Evolutionary conservation across 2,329 filamentous ascomycete genomes (phyloP).

Genomic region (Paecilomyces niveus): DNA sequence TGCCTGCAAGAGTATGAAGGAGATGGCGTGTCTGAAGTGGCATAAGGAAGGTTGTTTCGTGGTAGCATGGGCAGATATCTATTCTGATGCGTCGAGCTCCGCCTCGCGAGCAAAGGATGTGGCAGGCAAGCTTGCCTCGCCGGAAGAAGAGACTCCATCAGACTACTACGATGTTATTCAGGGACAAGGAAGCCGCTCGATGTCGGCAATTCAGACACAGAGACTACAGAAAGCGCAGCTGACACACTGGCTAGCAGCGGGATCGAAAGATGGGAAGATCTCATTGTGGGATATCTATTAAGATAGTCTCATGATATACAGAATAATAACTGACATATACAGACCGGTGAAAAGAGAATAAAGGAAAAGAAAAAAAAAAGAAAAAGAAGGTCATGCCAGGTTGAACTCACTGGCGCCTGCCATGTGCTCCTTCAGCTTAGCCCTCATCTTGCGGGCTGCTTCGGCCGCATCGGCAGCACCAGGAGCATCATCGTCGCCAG

Average conservation of each 20-base stretch:
- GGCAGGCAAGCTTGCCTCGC: not conserved
- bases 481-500: constrained; percentile 18
- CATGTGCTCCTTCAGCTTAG: constrained; percentile 46
- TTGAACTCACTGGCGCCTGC: constrained; percentile 52
- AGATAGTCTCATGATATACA: constrained; percentile 7
- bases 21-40: constrained; percentile 91
- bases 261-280: constrained; percentile 90
- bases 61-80: constrained; percentile 58
- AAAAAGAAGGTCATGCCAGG: constrained; percentile 42
- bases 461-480: constrained; percentile 33
- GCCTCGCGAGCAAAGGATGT: constrained; percentile 3
- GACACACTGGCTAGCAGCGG: constrained; percentile 83
- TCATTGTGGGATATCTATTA: constrained; percentile 93
- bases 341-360: constrained; percentile 14
- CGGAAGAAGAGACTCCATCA: not conserved
- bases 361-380: constrained; percentile 2
- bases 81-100: constrained; percentile 16
- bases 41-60: constrained; percentile 83
- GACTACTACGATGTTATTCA: not conserved
- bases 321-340: constrained; percentile 2
- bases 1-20: constrained; percentile 69
- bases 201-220: constrained; percentile 54
- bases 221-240: constrained; percentile 57
- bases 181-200: constrained; percentile 8
- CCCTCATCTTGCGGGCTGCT: constrained; percentile 47